These are phyloP conservation scores for Apiospora marii DNA, from an alignment of 2,329 filamentous ascomycete species.

Conservation along the genomic window DNA sequence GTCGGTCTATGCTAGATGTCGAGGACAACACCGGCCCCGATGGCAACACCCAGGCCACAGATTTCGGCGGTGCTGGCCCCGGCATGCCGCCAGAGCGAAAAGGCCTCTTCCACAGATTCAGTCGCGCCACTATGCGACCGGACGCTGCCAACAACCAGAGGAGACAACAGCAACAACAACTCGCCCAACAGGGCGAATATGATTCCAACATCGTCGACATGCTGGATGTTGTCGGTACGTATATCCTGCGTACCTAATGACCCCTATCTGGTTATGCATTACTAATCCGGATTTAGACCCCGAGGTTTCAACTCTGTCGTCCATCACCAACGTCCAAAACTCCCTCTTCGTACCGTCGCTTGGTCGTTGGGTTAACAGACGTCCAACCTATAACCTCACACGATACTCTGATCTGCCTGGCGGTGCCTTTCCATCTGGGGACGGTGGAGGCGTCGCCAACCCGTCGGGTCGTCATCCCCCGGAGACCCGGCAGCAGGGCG, in stretches of 20 bases:
- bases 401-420: slow-evolving; percentile 43
- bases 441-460: not conserved
- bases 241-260: not conserved
- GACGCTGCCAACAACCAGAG: not conserved
- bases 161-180: not conserved
- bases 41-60: slow-evolving; percentile 1
- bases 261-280: not conserved
- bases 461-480: not conserved
- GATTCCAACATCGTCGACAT: slow-evolving; percentile 70
- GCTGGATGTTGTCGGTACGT: slow-evolving; percentile 72
- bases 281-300: slow-evolving; percentile 63
- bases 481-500: slow-evolving; percentile 28
- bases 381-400: slow-evolving; percentile 79
- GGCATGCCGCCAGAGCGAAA: not conserved
- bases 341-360: slow-evolving; percentile 86
- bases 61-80: slow-evolving; percentile 10
- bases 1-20: slow-evolving; percentile 22
- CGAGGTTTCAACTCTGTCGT: slow-evolving; percentile 82
- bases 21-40: slow-evolving; percentile 22
- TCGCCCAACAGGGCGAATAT: slow-evolving; percentile 53
- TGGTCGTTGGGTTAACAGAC: slow-evolving; percentile 77
- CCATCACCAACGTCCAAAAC: slow-evolving; percentile 89
- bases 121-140: not conserved
- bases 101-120: slow-evolving; percentile 14
- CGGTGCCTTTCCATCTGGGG: not conserved